These are phyloP conservation scores for Yamadazyma dushanensis DNA, from an alignment of 1,139 yeast species.

Conservation along the genomic window DNA sequence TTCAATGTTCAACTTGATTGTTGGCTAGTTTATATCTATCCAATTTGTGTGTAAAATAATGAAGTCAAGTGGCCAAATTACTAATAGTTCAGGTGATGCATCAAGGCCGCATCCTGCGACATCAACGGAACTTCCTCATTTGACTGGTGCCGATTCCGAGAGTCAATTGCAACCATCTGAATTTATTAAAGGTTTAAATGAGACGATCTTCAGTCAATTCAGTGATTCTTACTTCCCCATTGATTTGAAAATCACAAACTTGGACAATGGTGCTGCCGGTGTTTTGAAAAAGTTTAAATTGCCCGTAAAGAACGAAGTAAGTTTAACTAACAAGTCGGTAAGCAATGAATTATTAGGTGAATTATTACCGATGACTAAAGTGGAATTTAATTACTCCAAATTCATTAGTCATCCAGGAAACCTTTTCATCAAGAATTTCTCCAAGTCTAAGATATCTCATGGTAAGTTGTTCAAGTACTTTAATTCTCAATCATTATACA, in stretches of 20 bases:
- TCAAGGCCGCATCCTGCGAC: too few relatives aligned
- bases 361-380: constrained; percentile 4
- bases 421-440: constrained; percentile 53
- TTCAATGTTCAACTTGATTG: too few relatives aligned
- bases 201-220: constrained; percentile 12
- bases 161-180: not conserved
- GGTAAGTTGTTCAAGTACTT: constrained; percentile 26
- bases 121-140: not conserved
- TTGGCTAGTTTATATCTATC: too few relatives aligned
- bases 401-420: constrained; percentile 67
- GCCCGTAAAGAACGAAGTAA: constrained; percentile 5
- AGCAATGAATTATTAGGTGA: constrained; percentile 11
- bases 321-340: constrained; percentile 9
- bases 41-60: too few relatives aligned
- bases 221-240: constrained; percentile 13
- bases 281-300: constrained; percentile 7
- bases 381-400: constrained; percentile 25
- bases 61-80: too few relatives aligned
- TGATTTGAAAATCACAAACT: constrained; percentile 5
- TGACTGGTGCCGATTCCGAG: constrained; percentile 1
- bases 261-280: constrained; percentile 1
- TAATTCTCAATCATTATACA: constrained; percentile 24
- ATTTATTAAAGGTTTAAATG: constrained; percentile 10
- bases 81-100: too few relatives aligned
- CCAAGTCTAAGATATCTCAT: constrained; percentile 19